phyloP scores from a whole-genome alignment of 495 filamentous ascomycete species.

The Polyplosphaeria fusca region DNA sequence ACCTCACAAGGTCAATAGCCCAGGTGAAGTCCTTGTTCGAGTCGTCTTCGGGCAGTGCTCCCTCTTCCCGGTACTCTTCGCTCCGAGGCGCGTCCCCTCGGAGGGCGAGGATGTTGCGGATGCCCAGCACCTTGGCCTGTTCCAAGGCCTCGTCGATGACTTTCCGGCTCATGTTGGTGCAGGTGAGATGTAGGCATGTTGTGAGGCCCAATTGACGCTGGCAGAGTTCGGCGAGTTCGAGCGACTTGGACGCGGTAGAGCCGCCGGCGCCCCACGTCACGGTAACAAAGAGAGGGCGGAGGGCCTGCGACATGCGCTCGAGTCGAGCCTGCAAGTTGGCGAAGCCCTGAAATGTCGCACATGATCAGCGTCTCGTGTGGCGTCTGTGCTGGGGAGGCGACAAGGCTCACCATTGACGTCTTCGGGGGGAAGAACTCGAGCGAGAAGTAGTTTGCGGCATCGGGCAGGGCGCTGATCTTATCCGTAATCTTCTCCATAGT shows the following conservation, averaged over 20 bases:
- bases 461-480: conserved; percentile 88
- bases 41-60: conserved; percentile 52
- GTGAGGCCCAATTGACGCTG: conserved; percentile 87
- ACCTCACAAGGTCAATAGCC: conserved; percentile 84
- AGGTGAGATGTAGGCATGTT: conserved; percentile 93
- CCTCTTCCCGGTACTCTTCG: conserved; percentile 69
- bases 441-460: conserved; percentile 82
- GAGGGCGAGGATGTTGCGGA: conserved; percentile 90
- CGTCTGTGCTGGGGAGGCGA: neutral
- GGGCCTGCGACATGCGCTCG: conserved; percentile 86
- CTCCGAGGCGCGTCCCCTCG: conserved; percentile 89
- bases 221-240: conserved; percentile 93
- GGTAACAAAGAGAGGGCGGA: conserved; percentile 90
- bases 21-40: conserved; percentile 81
- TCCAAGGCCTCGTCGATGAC: conserved; percentile 87
- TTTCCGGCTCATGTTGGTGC: conserved; percentile 90
- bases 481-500: conserved; percentile 89
- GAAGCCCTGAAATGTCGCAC: conserved; percentile 57
- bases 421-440: conserved; percentile 99
- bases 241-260: conserved; percentile 80
- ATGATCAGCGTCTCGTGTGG: conserved; percentile 12
- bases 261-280: conserved; percentile 98
- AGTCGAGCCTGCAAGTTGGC: conserved; percentile 89
- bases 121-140: conserved; percentile 86
- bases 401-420: conserved; percentile 67